Base-by-base conservation (phyloP, 2,329 filamentous ascomycete genomes). In the Talaromyces funiculosus region DNA sequence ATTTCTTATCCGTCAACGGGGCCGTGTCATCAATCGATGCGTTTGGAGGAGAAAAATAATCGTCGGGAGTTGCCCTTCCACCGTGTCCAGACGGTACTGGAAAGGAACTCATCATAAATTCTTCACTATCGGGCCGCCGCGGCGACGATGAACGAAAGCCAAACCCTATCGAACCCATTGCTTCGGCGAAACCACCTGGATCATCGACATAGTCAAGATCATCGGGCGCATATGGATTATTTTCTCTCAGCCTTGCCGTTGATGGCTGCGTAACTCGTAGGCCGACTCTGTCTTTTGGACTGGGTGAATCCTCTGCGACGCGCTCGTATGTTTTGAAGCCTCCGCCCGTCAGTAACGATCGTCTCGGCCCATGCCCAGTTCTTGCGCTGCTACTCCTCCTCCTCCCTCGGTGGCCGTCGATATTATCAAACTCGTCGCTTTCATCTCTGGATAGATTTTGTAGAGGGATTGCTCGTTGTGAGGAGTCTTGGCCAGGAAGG, bases 381-480 rank as follows among this genome's bases (percentile, higher is more conserved):
- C 45, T 51, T 40, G 49, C 79, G 72, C 65, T 79, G 56, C 69
- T 71, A 55, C 66, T 67, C 61, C 68, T 61, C 61, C 68, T 68
- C 62, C 65, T 66, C 63, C 69, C 65, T 29, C 73, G 65, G 63
- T 64, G 59, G 51, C 68, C 66, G 26, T 69, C 71, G 31, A 69
- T 70, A 18, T 67, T 61, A 35, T 64, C 65, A 14, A 61, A 53
- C 53, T 61, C 63, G 26, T 62, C 65, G 59, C 72, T 73, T 35
- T 72, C 72, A 26, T 73, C 71, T 61, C 74, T 72, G 12, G 78
- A 77, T 37, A 90, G 78, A 67, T 87, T 84, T 73, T 86, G 86
- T 61, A 93, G 79, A 62, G 88, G 89, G 76, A 94, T 92, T 64
- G 87, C 87, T 59, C 76, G 74, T 61, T 69, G 64, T n/a, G 64